These are phyloP conservation scores for Stylonectria norvegica DNA, from an alignment of 2,329 filamentous ascomycete species.

Conservation along the genomic window DNA sequence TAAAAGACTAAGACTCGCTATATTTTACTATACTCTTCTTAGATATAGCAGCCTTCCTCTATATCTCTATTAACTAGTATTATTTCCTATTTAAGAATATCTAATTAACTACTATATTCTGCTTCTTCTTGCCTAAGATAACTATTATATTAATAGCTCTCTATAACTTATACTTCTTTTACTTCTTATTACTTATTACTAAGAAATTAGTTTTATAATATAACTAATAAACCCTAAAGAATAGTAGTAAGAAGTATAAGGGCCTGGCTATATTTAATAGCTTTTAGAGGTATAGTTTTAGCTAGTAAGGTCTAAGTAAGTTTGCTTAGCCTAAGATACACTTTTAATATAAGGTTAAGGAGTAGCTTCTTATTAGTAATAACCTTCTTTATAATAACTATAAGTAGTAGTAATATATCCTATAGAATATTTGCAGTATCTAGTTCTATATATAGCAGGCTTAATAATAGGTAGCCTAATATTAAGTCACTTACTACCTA, in stretches of 20 bases:
- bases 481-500: not conserved
- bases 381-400: not conserved
- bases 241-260: not conserved
- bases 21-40: not conserved
- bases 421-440: not conserved
- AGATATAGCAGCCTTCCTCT: not conserved
- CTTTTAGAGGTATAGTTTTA: not conserved
- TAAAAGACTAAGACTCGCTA: not conserved
- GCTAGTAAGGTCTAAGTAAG: not conserved
- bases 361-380: not conserved
- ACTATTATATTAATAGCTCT: not conserved
- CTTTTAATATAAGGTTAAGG: not conserved
- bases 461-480: not conserved
- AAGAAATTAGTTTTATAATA: not conserved
- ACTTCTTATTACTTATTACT: not conserved
- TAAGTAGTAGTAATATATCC: not conserved
- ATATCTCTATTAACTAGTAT: not conserved
- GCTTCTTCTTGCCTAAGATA: slow-evolving; percentile 1
- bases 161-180: not conserved
- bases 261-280: not conserved
- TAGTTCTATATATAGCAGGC: not conserved
- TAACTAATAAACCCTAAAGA: not conserved
- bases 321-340: not conserved
- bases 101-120: slow-evolving; percentile 1
- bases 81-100: slow-evolving; percentile 1